Evolutionary conservation across 2,329 filamentous ascomycete species (phyloP).

Genomic region (Rutstroemia sp.): DNA sequence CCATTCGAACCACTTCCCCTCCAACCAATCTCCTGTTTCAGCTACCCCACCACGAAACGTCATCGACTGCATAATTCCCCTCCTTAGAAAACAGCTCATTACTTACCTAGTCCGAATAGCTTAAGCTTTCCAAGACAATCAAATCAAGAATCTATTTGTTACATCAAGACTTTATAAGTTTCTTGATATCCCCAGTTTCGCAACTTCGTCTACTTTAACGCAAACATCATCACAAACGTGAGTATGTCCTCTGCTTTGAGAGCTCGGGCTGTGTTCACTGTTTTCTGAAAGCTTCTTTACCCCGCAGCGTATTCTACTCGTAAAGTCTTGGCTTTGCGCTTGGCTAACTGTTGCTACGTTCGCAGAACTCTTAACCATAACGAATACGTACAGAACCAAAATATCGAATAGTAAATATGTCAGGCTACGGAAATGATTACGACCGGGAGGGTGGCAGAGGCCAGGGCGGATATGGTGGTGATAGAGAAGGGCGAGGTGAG

Average conservation of each 20-base stretch:
- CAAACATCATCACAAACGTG: too few relatives aligned
- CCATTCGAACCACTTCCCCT: too few relatives aligned
- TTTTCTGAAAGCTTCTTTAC: too few relatives aligned
- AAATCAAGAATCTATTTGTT: not conserved
- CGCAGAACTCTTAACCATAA: too few relatives aligned
- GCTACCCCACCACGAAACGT: not conserved
- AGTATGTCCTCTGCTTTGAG: too few relatives aligned
- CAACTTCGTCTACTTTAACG: too few relatives aligned
- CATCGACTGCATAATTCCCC: not conserved
- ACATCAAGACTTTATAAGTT: not conserved
- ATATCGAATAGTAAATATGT: not conserved
- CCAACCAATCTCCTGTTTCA: not conserved
- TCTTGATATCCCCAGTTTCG: too few relatives aligned
- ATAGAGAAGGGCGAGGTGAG: slow-evolving; percentile 1
- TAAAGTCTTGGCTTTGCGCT: not conserved
- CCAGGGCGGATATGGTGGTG: slow-evolving; percentile 7
- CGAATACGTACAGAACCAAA: not conserved
- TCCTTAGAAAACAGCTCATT: not conserved
- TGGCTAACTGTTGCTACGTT: not conserved
- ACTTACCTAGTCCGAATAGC: not conserved
- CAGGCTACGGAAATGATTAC: slow-evolving; percentile 6
- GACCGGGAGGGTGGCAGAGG: not conserved
- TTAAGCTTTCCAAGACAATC: not conserved
- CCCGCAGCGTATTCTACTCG: too few relatives aligned
- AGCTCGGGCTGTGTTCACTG: too few relatives aligned